Evolutionary conservation across 1,284 basidiomycete species (phyloP), one percentile per base, ranked within the genome.

Genomic region (Tilletia walkeri): DNA sequence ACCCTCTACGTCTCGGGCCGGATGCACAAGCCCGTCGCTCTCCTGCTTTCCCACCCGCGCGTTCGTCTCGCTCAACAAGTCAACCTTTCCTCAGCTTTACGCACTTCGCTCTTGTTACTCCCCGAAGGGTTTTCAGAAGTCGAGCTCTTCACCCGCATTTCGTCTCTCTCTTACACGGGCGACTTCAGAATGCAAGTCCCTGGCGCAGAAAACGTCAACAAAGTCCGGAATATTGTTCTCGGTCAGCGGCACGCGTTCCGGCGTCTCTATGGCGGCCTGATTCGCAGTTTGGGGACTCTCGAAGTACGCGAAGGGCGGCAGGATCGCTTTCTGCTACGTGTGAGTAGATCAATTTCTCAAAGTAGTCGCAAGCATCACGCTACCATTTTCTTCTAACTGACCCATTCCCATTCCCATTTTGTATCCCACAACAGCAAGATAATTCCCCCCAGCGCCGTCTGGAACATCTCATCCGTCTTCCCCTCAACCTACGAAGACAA

Each of bases 1-100:
- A 90, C 93, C 20, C 88, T 99, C 7, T 99, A 99, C 84, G 89
- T 97, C 61, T 91, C 93, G 0, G 96, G 95, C 0, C 88, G 95
- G 30, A 94, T 99, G 90, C 95, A 99, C 85, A 99, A 99, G 84
- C 95, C 96, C 0, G 78, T 81, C 1, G 70, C 70, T 6, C 59
- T 70, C 50, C 61, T 74, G 36, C 47, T 53, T 18, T 76, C 90
- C 89, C 91, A 95, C 82, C 89, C 93, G 0, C 89, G 92, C 48
- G 92, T 98, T n/a, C 88, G 91, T 61, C 86, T 94, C 50, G 93
- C 95, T 2, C 92, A 95, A 81, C 92, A 95, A 81, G 92, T 94
- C 80, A 99, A 99, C 86, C 88, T 95, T 65, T 89, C 90, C 16
- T 94, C 92, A 2, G 95, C 95, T 0, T 87, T 97, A 38, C 90